Evolutionary conservation across 176 grass and related monocot species (phyloP).

Genomic region (Puya raimondii): DNA sequence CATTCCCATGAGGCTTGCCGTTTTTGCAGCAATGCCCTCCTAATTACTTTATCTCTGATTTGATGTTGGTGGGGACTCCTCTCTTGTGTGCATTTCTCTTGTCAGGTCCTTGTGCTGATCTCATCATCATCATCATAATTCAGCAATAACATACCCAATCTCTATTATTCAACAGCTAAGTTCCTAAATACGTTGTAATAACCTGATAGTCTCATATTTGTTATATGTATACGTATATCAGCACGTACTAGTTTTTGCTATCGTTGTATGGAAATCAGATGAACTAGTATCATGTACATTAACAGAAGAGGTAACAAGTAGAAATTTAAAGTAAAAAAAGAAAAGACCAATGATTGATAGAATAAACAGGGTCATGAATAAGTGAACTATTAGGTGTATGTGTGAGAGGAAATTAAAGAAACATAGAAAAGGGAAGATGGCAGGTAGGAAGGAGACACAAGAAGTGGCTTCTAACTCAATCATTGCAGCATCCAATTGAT

Average conservation of each 20-base stretch:
- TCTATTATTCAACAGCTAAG: too few relatives aligned
- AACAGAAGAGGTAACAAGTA: too few relatives aligned
- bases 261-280: too few relatives aligned
- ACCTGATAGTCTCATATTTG: too few relatives aligned
- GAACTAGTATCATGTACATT: too few relatives aligned
- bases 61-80: neutral
- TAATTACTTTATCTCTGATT: neutral
- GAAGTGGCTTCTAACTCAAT: neutral
- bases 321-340: too few relatives aligned
- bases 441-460: neutral
- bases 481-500: neutral
- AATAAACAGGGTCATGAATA: too few relatives aligned
- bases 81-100: neutral
- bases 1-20: slow-evolving; percentile 24
- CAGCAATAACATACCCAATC: too few relatives aligned
- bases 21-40: neutral
- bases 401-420: neutral
- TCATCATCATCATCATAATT: neutral
- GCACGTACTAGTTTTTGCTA: too few relatives aligned
- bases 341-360: too few relatives aligned
- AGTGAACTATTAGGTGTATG: neutral
- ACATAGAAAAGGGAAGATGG: neutral
- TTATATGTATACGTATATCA: too few relatives aligned
- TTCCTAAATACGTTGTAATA: too few relatives aligned
- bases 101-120: neutral